Base-by-base conservation (phyloP, 2,329 filamentous ascomycete genomes). In the Fusarium mexicanum region DNA sequence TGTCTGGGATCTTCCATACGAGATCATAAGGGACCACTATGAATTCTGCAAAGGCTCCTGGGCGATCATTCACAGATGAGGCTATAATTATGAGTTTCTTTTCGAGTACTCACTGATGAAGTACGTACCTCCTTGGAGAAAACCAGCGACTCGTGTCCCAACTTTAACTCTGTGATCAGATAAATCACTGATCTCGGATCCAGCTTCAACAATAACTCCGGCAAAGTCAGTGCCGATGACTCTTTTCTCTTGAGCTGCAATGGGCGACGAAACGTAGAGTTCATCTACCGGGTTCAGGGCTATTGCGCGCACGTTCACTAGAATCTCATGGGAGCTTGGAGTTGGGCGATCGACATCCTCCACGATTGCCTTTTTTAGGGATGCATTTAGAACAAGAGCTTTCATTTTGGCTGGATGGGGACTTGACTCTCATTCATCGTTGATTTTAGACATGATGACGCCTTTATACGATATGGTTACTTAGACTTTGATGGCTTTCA, bases 41-140 rank as follows among this genome's bases (percentile, higher is more conserved):
- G 54, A 82, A 85, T 61, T 87, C 84, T 3, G 85, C 81, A 71
- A 87, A 87, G 0, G 85, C 84, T 12, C 85, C 86, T 0, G 85
- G 83, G 1, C 83, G 80, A 9, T 83, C 79, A 58, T 86, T 86
- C 12, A 79, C 75, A 18, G 81, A 83, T 61, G 81, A 83, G 3
- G 84, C 85, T 79, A 16, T 1, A 1, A 0, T 10, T 0, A 6
- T 38, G 0, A 60, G 61, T 20, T 6, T 24, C 0, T 2, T 17
- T 0, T 9, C 13, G 1, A 16, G 20, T 6, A 22, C 6, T 24
- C 0, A 5, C 1, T 13, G 0, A 1, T 9, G 3, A 29, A 29
- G 0, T 13, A 33, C 76, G 6, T 43, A 79, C 78, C 79, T 40
- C 84, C 85, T 65, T 86, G 84, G 1, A 85, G 76, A 44, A 86